Percentiles rank a stretch among this genome's conserved stretches.
Conservation (phyloP, 1,284 basidiomycete genomes). For the Farysia itapuensis region DNA sequence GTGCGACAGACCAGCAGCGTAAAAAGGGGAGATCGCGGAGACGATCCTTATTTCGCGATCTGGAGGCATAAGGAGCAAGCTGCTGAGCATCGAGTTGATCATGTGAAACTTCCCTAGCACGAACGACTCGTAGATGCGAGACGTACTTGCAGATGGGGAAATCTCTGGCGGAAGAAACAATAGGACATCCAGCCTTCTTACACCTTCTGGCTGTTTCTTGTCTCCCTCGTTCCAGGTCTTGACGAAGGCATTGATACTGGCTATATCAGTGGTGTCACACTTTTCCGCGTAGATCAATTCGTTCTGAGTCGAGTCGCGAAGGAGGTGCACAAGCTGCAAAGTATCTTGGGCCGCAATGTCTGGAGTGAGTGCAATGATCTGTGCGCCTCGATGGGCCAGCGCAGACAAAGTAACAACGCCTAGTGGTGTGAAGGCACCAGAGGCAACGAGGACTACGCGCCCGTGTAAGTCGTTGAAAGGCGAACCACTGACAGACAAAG, state of each 20-base stretch:
- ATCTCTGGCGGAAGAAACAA: constrained; percentile 13
- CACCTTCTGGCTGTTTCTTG: constrained; percentile 17
- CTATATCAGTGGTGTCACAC: constrained; percentile 41
- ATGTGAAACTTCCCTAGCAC: constrained; percentile 46
- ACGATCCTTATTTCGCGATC: constrained; percentile 50
- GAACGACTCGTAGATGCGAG: constrained; percentile 26
- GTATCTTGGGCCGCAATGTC: constrained; percentile 16
- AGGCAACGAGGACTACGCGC: constrained; percentile 34
- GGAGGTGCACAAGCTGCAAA: constrained; percentile 39
- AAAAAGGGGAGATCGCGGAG: constrained; percentile 45
- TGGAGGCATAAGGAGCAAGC: constrained; percentile 41
- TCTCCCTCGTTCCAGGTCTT: constrained; percentile 44
- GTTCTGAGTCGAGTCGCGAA: constrained; percentile 46
- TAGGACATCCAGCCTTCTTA: constrained; percentile 10
- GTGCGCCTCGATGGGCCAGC: constrained; percentile 47
- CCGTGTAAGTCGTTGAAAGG: constrained; percentile 32
- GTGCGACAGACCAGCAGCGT: constrained; percentile 39
- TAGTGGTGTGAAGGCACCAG: constrained; percentile 44
- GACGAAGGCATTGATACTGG: constrained; percentile 36
- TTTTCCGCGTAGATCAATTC: constrained; percentile 52
- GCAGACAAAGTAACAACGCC: constrained; percentile 43
- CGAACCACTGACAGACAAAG: neutral
- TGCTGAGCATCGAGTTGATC: constrained; percentile 45
- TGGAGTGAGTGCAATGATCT: constrained; percentile 44
- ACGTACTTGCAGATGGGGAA: neutral